Evolutionary conservation across 2,329 filamentous ascomycete species (phyloP).

Genomic region (Ophiostoma triangulosporum): DNA sequence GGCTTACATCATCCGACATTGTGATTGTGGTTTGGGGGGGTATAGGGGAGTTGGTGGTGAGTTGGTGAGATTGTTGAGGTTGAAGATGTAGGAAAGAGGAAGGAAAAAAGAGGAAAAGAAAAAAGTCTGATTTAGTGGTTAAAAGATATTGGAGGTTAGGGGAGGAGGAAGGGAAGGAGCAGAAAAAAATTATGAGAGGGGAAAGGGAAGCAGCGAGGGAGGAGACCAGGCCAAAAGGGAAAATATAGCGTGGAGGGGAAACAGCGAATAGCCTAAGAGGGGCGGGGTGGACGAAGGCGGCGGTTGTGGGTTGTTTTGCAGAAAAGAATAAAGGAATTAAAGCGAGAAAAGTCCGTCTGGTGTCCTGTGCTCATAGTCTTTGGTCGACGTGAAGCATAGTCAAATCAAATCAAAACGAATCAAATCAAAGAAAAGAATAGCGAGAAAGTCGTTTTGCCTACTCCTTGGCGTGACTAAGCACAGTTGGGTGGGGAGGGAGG

Average conservation of each 20-base stretch:
- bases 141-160: conserved; percentile 10
- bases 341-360: no score
- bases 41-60: conserved; percentile 14
- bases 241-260: conserved; percentile 14
- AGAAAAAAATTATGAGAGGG: conserved; percentile 6
- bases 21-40: conserved; percentile 30
- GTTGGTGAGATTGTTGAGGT: conserved; percentile 18
- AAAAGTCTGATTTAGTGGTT: conserved; percentile 11
- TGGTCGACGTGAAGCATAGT: no score
- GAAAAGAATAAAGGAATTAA: neutral
- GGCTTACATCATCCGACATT: conserved; percentile 46
- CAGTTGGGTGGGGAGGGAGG: conserved; percentile 3
- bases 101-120: conserved; percentile 4
- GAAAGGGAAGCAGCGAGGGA: conserved; percentile 13
- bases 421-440: neutral
- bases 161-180: conserved; percentile 11
- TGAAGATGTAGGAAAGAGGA: conserved; percentile 18
- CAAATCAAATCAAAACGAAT: no score
- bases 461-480: neutral
- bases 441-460: neutral
- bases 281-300: conserved; percentile 9
- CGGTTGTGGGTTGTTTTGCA: conserved; percentile 3
- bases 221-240: conserved; percentile 8
- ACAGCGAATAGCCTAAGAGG: conserved; percentile 3
- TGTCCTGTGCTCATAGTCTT: no score